Conservation (phyloP, 306 rosid species). For the Acacia crassicarpa region DNA sequence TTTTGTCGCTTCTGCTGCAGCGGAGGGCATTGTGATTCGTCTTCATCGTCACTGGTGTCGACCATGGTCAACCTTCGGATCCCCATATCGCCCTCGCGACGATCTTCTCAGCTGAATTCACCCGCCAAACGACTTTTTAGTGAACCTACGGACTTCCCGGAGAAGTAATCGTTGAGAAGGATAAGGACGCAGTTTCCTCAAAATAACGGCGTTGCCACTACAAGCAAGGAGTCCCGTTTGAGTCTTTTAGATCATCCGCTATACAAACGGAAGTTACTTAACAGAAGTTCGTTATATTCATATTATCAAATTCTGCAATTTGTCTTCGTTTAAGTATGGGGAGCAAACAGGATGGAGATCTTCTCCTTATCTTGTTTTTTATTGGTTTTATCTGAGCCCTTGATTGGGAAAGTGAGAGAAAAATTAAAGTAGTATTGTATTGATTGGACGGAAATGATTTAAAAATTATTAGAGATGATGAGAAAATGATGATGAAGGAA, state of each 20-base stretch:
- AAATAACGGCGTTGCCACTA: not conserved
- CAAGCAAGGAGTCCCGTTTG: not conserved
- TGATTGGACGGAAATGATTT: too few relatives aligned
- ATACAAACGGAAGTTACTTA: too few relatives aligned
- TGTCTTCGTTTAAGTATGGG: too few relatives aligned
- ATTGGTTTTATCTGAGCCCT: too few relatives aligned
- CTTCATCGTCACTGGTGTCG: conserved; percentile 79
- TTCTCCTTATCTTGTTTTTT: too few relatives aligned
- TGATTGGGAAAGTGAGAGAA: too few relatives aligned
- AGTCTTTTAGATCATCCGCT: not conserved
- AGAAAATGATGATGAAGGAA: too few relatives aligned
- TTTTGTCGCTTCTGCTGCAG: not conserved
- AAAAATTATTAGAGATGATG: too few relatives aligned
- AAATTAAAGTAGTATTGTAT: too few relatives aligned
- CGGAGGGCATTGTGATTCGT: conserved; percentile 41
- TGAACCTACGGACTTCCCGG: not conserved
- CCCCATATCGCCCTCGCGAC: conserved; percentile 45
- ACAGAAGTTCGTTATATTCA: too few relatives aligned
- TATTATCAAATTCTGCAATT: too few relatives aligned
- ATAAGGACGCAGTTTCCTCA: not conserved
- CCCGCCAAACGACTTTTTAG: conserved; percentile 22
- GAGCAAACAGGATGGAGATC: too few relatives aligned
- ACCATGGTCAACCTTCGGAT: conserved; percentile 70
- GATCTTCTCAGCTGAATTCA: not conserved
- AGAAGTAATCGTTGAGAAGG: not conserved